These are phyloP conservation scores for Plectosphaerella sp. DNA, from an alignment of 2,329 filamentous ascomycete genomes.

Conservation along the genomic window DNA sequence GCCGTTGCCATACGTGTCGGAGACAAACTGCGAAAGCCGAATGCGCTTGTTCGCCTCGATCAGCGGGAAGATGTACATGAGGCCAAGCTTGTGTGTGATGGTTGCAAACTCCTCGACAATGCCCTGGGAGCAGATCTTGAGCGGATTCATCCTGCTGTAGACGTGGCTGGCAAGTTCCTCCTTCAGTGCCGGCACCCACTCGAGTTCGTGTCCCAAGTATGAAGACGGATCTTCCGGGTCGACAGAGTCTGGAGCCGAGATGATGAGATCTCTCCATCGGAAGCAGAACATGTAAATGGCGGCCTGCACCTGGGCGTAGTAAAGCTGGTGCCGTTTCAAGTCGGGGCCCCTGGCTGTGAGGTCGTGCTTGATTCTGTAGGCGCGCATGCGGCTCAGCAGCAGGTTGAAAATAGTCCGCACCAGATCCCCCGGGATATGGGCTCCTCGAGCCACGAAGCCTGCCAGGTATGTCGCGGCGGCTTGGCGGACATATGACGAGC, in stretches of 20 bases:
- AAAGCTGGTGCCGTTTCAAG: slow-evolving; percentile 74
- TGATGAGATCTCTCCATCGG: slow-evolving; percentile 86
- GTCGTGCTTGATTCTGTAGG: slow-evolving; percentile 70
- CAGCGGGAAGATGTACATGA: slow-evolving; percentile 85
- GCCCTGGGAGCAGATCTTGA: slow-evolving; percentile 86
- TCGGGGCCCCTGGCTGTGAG: slow-evolving; percentile 77
- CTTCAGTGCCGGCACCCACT: slow-evolving; percentile 72
- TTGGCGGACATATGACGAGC: slow-evolving; percentile 56
- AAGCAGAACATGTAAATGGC: slow-evolving; percentile 96
- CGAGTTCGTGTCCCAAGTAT: slow-evolving; percentile 66
- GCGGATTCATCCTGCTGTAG: slow-evolving; percentile 84
- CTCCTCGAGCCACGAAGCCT: slow-evolving; percentile 88
- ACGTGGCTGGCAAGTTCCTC: slow-evolving; percentile 73
- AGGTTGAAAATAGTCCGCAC: slow-evolving; percentile 81
- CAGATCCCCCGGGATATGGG: slow-evolving; percentile 69
- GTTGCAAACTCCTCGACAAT: slow-evolving; percentile 92
- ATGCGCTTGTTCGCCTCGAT: slow-evolving; percentile 91
- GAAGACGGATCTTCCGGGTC: slow-evolving; percentile 59
- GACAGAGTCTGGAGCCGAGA: slow-evolving; percentile 53
- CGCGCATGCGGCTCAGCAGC: slow-evolving; percentile 72
- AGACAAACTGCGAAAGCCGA: slow-evolving; percentile 67
- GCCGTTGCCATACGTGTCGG: slow-evolving; percentile 50
- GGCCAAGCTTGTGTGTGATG: slow-evolving; percentile 77
- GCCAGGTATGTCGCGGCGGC: slow-evolving; percentile 88
- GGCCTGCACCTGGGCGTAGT: slow-evolving; percentile 86